Base-by-base conservation (phyloP, 2,329 filamentous ascomycete species). In the Penicillium italicum region DNA sequence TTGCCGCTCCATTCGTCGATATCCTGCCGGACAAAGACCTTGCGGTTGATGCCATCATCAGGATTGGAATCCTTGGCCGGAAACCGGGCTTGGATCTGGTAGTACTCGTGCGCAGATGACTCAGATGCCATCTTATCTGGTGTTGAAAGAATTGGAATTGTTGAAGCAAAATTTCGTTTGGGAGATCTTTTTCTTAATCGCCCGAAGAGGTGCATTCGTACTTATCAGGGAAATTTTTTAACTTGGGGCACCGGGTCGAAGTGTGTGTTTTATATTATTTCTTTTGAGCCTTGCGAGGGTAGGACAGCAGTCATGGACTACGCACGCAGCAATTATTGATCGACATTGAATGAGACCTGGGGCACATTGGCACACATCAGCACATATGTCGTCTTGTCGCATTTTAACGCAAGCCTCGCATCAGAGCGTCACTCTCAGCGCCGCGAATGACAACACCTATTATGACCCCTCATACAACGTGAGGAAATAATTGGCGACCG, bases 1-100 rank as follows among this genome's bases (percentile, higher is more conserved):
- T 61, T 53, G 8, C 26, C 28, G 31, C 53, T 61, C 61, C 58
- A 63, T 44, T 53, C 24, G 33, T 63, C 61, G 26, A 63, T 61
- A 7, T 64, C 48, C 36, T 64, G 53, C 7, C 57, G 57, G 20
- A 61, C 26, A 28, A 46, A 46, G 12, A 60, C 59, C 46, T 41
- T 38, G 4, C 50, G 34, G 28, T 53, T 47, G 20, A 53, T 40
- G 6, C 50, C 50, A 28, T 57, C 37, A 14, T 47, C 16, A 10
- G 50, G 42, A 33, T 33, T 46, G 11, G 42, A 47, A 16, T 40
- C 34, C 2, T 24, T 33, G 18, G 7, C 14, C 4, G 50, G 50
- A 31, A 40, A 53, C 20, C 42, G 42, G 16, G 50, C 31, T 40
- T 53, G 44, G 16, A 47, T 53, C 18, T 38, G 50, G 18, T 53